Percentiles rank a stretch among this genome's conserved stretches.
Evolutionary conservation across 805 yeast genomes (phyloP).

Genomic region (Myxozyma neglecta): DNA sequence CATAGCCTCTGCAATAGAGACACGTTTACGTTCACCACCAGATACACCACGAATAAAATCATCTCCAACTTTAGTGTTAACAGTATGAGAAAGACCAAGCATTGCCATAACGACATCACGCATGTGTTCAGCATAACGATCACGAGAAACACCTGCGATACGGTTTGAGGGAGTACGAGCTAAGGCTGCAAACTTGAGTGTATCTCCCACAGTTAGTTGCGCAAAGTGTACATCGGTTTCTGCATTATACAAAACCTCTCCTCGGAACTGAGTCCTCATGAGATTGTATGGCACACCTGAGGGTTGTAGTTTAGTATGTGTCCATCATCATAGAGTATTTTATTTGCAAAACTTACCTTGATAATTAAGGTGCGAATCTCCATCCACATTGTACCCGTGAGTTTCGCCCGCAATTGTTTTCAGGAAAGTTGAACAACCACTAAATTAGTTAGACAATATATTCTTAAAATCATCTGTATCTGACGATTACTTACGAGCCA

Average conservation of each 20-base stretch:
- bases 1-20: slow-evolving; percentile 53
- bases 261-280: slow-evolving; percentile 52
- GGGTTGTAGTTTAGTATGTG: not conserved
- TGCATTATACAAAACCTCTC: slow-evolving; percentile 65
- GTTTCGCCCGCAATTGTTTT: slow-evolving; percentile 58
- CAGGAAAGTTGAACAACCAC: slow-evolving; percentile 64
- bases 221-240: slow-evolving; percentile 67
- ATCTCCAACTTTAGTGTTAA: slow-evolving; percentile 47
- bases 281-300: slow-evolving; percentile 45
- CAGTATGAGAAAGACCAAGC: slow-evolving; percentile 46
- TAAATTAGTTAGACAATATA: slow-evolving; percentile 26
- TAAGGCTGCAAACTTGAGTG: slow-evolving; percentile 55
- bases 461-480: not conserved
- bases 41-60: slow-evolving; percentile 58
- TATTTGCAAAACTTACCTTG: slow-evolving; percentile 35
- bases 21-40: slow-evolving; percentile 60
- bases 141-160: slow-evolving; percentile 52
- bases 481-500: slow-evolving; percentile 44
- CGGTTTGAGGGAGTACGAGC: slow-evolving; percentile 60
- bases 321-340: not conserved
- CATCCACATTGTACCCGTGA: slow-evolving; percentile 53
- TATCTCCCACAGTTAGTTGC: slow-evolving; percentile 60
- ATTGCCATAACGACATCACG: slow-evolving; percentile 54
- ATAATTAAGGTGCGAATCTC: slow-evolving; percentile 47
- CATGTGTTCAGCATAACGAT: slow-evolving; percentile 49